Evolutionary conservation across 2,329 filamentous ascomycete species (phyloP).

Genomic region (Laburnicola sp.): DNA sequence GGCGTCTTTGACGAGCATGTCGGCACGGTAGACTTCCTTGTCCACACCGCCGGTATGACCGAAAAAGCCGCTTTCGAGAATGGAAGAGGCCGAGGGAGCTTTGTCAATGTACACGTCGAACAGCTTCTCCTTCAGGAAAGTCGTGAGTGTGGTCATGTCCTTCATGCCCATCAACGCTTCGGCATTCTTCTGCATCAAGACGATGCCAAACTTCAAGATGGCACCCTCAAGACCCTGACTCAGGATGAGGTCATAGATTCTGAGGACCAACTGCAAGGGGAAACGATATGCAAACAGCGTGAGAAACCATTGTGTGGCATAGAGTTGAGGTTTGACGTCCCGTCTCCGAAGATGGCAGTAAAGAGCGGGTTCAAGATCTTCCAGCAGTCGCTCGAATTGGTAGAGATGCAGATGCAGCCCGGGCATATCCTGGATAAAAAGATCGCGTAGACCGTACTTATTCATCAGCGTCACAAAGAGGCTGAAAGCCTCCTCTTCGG

Average conservation of each 20-base stretch:
- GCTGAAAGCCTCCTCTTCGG: constrained; percentile 95
- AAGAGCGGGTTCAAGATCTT: constrained; percentile 90
- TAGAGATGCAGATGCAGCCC: constrained; percentile 91
- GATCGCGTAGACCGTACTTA: constrained; percentile 87
- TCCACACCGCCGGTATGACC: constrained; percentile 87
- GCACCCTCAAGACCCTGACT: constrained; percentile 86
- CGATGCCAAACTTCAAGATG: constrained; percentile 91
- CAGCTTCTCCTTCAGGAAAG: constrained; percentile 87
- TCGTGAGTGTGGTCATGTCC: constrained; percentile 87
- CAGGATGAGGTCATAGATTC: constrained; percentile 93
- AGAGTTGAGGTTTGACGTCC: constrained; percentile 86
- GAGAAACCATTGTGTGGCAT: constrained; percentile 98
- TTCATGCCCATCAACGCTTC: constrained; percentile 76
- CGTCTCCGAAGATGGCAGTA: constrained; percentile 91
- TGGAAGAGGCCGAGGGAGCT: constrained; percentile 85
- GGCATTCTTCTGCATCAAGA: constrained; percentile 94
- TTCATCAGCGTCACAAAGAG: constrained; percentile 94
- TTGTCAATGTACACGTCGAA: constrained; percentile 98
- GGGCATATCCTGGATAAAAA: constrained; percentile 96
- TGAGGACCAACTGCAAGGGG: constrained; percentile 89
- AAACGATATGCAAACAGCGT: constrained; percentile 99
- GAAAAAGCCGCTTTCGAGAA: constrained; percentile 96
- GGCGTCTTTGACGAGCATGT: constrained; percentile 89
- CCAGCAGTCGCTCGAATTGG: constrained; percentile 90
- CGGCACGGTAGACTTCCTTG: constrained; percentile 93